Evolutionary conservation across 2,329 filamentous ascomycete genomes (phyloP).

Genomic region (Ilyonectria sp.): DNA sequence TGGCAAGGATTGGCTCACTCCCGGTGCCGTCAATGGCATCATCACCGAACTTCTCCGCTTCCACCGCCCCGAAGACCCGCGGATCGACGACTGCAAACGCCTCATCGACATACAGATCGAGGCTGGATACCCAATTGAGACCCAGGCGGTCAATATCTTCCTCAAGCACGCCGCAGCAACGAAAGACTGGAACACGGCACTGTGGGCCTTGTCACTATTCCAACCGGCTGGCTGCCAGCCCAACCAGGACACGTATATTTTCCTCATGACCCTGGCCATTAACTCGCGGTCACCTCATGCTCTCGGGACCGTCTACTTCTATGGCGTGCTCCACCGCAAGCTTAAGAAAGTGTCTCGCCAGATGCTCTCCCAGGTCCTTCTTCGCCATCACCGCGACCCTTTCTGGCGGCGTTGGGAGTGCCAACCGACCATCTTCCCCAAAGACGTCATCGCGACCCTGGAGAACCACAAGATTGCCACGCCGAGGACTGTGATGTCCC

Average conservation of each 20-base stretch:
- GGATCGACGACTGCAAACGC: slow-evolving; percentile 47
- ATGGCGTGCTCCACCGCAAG: slow-evolving; percentile 51
- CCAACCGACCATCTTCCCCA: slow-evolving; percentile 50
- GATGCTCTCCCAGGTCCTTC: slow-evolving; percentile 46
- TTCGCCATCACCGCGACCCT: slow-evolving; percentile 39
- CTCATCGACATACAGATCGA: slow-evolving; percentile 47
- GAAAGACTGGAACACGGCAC: slow-evolving; percentile 51
- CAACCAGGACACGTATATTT: slow-evolving; percentile 53
- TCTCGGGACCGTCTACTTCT: slow-evolving; percentile 52
- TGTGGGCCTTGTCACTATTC: slow-evolving; percentile 48
- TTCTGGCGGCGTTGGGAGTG: slow-evolving; percentile 47
- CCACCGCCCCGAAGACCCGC: slow-evolving; percentile 45
- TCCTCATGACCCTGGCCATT: slow-evolving; percentile 57
- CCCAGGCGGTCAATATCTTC: slow-evolving; percentile 56
- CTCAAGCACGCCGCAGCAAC: slow-evolving; percentile 50
- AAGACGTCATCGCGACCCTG: slow-evolving; percentile 43
- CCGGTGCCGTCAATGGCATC: slow-evolving; percentile 54
- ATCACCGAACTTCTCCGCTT: slow-evolving; percentile 61
- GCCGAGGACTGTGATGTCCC: slow-evolving; percentile 44
- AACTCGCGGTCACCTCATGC: slow-evolving; percentile 48
- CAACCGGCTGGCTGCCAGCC: slow-evolving; percentile 41
- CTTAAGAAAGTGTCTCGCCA: slow-evolving; percentile 46
- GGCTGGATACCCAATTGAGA: slow-evolving; percentile 45
- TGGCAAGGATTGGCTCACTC: slow-evolving; percentile 62
- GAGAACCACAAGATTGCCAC: slow-evolving; percentile 36